Conservation (phyloP, 2,329 filamentous ascomycete genomes). For the Phoma herbarum region DNA sequence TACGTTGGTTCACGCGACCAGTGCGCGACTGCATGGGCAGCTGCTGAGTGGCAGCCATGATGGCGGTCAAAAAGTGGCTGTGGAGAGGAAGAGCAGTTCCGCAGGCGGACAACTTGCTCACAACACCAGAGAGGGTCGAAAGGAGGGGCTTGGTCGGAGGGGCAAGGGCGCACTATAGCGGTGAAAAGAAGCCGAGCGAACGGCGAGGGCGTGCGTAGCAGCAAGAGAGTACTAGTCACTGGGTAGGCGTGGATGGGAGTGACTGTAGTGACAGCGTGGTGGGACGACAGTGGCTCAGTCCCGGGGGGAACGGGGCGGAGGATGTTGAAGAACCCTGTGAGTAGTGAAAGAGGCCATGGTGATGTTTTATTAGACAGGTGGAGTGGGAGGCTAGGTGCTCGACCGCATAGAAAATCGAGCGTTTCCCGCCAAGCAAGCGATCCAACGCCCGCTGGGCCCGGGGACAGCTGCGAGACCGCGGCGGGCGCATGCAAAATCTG, state of each 20-base stretch:
- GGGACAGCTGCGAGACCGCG: conserved; percentile 17
- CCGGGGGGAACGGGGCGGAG: conserved; percentile 61
- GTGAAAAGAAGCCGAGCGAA: conserved; percentile 41
- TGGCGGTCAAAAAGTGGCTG: conserved; percentile 22
- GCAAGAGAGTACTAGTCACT: conserved; percentile 10
- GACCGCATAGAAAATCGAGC: conserved; percentile 23
- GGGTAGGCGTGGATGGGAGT: conserved; percentile 16
- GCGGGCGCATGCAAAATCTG: conserved; percentile 15
- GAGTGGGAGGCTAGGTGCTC: conserved; percentile 33
- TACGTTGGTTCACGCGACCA: conserved; percentile 82
- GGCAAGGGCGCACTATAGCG: conserved; percentile 33
- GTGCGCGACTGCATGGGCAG: conserved; percentile 71
- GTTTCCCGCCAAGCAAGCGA: conserved; percentile 22
- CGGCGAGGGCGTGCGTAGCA: conserved; percentile 29
- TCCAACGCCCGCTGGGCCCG: conserved; percentile 18
- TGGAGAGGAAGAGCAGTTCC: conserved; percentile 14
- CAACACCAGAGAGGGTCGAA: conserved; percentile 18
- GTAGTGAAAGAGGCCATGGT: conserved; percentile 53
- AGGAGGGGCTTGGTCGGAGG: conserved; percentile 26
- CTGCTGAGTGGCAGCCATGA: conserved; percentile 57
- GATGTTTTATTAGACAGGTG: conserved; percentile 44
- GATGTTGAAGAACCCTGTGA: conserved; percentile 55
- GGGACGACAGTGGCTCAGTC: conserved; percentile 54
- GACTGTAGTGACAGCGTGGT: conserved; percentile 23
- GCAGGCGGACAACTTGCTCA: conserved; percentile 26